Evolutionary conservation across 2,329 filamentous ascomycete species (phyloP).

Genomic region (Mariannaea elegans): DNA sequence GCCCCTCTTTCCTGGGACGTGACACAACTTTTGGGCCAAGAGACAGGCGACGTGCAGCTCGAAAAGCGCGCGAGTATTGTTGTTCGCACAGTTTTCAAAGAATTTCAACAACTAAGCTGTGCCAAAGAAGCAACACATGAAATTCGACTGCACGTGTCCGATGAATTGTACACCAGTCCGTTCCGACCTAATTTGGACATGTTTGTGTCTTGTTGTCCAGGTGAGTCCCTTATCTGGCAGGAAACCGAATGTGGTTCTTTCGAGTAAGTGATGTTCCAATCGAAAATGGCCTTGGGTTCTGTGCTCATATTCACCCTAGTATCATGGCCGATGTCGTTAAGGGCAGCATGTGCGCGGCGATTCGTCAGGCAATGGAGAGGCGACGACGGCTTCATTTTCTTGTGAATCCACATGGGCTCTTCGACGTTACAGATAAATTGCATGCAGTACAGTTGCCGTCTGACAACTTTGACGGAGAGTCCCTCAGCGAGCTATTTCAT

Average conservation of each 20-base stretch:
- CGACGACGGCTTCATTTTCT: background rate
- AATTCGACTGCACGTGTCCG: background rate
- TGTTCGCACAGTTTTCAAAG: background rate
- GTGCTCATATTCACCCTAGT: too few species aligned
- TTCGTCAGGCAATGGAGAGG: too few species aligned
- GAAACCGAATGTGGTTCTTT: conserved; percentile 2
- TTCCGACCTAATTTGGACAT: background rate
- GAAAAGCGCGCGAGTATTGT: conserved; percentile 7
- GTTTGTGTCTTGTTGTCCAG: conserved; percentile 2
- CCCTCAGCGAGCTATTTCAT: background rate
- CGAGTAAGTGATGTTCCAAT: background rate
- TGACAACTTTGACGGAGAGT: background rate
- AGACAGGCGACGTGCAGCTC: background rate
- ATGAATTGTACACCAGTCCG: conserved; percentile 1
- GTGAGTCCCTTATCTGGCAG: background rate
- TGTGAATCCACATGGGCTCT: background rate
- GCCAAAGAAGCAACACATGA: background rate
- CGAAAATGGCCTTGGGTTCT: too few species aligned
- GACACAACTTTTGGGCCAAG: too few species aligned
- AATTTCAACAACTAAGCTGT: background rate
- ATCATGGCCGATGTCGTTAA: too few species aligned
- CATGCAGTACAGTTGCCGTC: background rate
- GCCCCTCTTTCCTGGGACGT: too few species aligned
- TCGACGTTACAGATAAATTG: conserved; percentile 2
- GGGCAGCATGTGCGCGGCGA: too few species aligned